phyloP scores from a whole-genome alignment of 371 early-diverging fungal species.

The Mortierella sp. region DNA sequence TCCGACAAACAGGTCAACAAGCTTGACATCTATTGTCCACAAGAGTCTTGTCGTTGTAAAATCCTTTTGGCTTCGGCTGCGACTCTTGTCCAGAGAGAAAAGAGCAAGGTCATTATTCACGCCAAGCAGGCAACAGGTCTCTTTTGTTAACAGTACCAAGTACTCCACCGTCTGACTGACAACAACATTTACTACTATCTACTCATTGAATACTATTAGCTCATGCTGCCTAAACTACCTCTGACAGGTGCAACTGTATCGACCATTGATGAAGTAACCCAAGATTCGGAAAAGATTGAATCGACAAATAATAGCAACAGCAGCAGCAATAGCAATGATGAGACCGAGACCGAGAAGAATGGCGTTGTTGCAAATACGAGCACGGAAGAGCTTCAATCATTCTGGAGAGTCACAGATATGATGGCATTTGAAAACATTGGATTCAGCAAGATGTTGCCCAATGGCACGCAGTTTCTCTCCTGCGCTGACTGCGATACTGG shows the following conservation, averaged over 20 bases:
- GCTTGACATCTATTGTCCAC: conserved; percentile 54
- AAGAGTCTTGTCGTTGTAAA: conserved; percentile 45
- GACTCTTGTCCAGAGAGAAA: conserved; percentile 36
- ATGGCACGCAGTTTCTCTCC: conserved; percentile 73
- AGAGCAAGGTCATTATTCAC: conserved; percentile 39
- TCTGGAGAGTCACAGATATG: conserved; percentile 74
- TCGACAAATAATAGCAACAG: not conserved
- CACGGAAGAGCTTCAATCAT: conserved; percentile 46
- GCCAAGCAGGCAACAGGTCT: no score
- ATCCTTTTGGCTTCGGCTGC: conserved; percentile 36
- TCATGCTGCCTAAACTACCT: conserved; percentile 56
- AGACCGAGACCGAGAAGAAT: not conserved
- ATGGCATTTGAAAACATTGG: conserved; percentile 86
- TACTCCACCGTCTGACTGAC: no score
- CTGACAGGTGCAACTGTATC: conserved; percentile 26
- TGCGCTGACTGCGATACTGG: conserved; percentile 89
- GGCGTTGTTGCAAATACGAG: not conserved
- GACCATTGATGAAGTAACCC: conserved; percentile 23
- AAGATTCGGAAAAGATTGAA: conserved; percentile 15
- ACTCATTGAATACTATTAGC: conserved; percentile 14
- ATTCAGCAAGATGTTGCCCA: conserved; percentile 74
- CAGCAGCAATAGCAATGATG: not conserved
- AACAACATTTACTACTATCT: no score
- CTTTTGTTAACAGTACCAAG: no score
- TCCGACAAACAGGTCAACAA: conserved; percentile 24